These are phyloP conservation scores for Saururus chinensis DNA, from an alignment of 164 flowering plant genomes.

Conservation along the genomic window DNA sequence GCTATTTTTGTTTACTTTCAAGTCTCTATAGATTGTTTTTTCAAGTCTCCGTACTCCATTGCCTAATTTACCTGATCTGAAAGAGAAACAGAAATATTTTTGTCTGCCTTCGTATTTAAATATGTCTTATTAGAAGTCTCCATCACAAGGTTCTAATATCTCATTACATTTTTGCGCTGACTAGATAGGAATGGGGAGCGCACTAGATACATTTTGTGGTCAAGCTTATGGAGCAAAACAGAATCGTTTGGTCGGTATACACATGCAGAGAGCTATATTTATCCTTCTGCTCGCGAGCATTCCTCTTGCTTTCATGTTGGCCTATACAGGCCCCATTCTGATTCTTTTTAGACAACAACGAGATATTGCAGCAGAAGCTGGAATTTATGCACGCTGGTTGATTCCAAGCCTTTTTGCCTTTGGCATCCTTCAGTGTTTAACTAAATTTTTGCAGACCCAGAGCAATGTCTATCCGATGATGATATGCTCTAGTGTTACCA, in stretches of 20 bases:
- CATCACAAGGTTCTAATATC: too few species aligned
- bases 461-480: slow-evolving; percentile 30
- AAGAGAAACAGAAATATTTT: too few species aligned
- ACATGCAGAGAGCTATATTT: slow-evolving; percentile 26
- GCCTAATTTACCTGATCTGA: too few species aligned
- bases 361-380: slow-evolving; percentile 24
- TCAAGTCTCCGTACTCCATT: too few species aligned
- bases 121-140: too few species aligned
- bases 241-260: slow-evolving; percentile 23
- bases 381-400: slow-evolving; percentile 23
- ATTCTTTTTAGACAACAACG: slow-evolving; percentile 18
- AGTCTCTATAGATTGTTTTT: too few species aligned
- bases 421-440: slow-evolving; percentile 25
- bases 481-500: slow-evolving; percentile 20
- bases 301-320: slow-evolving; percentile 27
- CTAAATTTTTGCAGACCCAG: slow-evolving; percentile 25
- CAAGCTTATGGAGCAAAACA: slow-evolving; percentile 33
- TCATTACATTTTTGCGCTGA: too few species aligned
- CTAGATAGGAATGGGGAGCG: slow-evolving; percentile 27
- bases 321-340: slow-evolving; percentile 17
- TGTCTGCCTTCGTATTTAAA: too few species aligned
- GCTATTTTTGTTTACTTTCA: too few species aligned
- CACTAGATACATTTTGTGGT: slow-evolving; percentile 36
- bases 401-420: slow-evolving; percentile 26
- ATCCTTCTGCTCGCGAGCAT: slow-evolving; percentile 16